These are phyloP conservation scores for Aspergillus ruber DNA, from an alignment of 2,329 filamentous ascomycete species.

Conservation along the genomic window DNA sequence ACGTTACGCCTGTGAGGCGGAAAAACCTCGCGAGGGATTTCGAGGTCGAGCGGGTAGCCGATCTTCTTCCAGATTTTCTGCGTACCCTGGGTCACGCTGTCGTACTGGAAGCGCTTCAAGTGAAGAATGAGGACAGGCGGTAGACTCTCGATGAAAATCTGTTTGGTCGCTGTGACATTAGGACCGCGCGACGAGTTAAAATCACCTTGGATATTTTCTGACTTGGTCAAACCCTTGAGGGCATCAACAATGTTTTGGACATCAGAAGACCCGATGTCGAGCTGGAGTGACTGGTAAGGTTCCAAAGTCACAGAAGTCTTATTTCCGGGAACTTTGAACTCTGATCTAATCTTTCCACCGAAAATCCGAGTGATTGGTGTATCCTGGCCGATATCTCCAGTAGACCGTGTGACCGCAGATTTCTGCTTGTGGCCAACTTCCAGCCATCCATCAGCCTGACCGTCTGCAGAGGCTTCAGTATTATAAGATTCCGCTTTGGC, in stretches of 20 bases:
- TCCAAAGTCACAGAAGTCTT: conserved; percentile 90
- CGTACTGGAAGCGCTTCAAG: conserved; percentile 95
- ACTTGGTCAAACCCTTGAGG: conserved; percentile 71
- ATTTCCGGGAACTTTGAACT: conserved; percentile 76
- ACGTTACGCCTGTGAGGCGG: conserved; percentile 66
- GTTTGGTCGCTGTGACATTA: conserved; percentile 76
- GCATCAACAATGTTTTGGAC: conserved; percentile 90
- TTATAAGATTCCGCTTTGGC: conserved; percentile 39
- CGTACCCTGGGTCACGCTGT: conserved; percentile 71
- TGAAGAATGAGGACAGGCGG: conserved; percentile 91
- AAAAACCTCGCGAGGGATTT: conserved; percentile 86
- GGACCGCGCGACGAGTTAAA: conserved; percentile 74
- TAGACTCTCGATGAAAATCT: conserved; percentile 86
- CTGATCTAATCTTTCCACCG: conserved; percentile 81
- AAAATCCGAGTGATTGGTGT: conserved; percentile 94
- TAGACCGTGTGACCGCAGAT: conserved; percentile 75
- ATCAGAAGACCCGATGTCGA: conserved; percentile 84
- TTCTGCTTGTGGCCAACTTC: conserved; percentile 93
- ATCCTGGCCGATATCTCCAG: conserved; percentile 63
- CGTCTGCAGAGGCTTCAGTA: conserved; percentile 15
- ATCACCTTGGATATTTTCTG: conserved; percentile 78
- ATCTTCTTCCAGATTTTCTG: conserved; percentile 99
- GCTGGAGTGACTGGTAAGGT: conserved; percentile 86
- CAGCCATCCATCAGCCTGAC: conserved; percentile 67
- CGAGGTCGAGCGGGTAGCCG: conserved; percentile 87